These are phyloP conservation scores for Zizania latifolia DNA, from an alignment of 176 grass and related monocot species.

Conservation along the genomic window DNA sequence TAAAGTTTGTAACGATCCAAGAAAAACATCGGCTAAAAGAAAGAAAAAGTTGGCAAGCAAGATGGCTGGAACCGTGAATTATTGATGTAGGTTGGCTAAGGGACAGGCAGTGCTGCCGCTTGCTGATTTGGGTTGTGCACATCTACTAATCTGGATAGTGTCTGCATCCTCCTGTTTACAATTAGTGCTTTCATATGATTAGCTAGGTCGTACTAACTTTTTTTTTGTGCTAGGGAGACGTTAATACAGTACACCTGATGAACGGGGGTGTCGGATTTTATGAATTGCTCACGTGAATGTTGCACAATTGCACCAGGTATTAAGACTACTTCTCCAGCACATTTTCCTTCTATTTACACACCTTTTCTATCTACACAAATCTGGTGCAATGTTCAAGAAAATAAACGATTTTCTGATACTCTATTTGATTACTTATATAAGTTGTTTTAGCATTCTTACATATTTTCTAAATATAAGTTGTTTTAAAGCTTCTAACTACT, in stretches of 20 bases:
- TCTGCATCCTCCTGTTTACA: background rate
- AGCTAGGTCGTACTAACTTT: background rate
- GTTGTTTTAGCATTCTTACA: no score
- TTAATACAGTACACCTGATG: background rate
- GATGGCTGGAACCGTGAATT: constrained; percentile 29
- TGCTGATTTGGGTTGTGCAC: constrained; percentile 20
- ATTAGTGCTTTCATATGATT: constrained; percentile 30
- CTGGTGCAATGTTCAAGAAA: no score
- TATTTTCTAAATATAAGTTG: no score
- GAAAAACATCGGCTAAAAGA: constrained; percentile 10
- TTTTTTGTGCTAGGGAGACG: background rate
- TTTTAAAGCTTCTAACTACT: no score
- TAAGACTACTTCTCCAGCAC: no score
- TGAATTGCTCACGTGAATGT: background rate
- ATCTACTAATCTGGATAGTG: constrained; percentile 41
- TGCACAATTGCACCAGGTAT: background rate
- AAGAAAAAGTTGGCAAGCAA: constrained; percentile 17
- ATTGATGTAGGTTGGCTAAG: constrained; percentile 23
- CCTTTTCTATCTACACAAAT: no score
- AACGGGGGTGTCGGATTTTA: background rate
- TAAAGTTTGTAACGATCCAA: constrained; percentile 23
- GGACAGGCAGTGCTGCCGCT: background rate
- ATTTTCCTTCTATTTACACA: no score
- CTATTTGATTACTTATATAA: no score
- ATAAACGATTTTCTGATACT: no score